Percentiles rank a stretch among this genome's conserved stretches.
These are phyloP conservation scores for Dichomitus squalens DNA, from an alignment of 1,284 basidiomycete genomes.

Conservation along the genomic window DNA sequence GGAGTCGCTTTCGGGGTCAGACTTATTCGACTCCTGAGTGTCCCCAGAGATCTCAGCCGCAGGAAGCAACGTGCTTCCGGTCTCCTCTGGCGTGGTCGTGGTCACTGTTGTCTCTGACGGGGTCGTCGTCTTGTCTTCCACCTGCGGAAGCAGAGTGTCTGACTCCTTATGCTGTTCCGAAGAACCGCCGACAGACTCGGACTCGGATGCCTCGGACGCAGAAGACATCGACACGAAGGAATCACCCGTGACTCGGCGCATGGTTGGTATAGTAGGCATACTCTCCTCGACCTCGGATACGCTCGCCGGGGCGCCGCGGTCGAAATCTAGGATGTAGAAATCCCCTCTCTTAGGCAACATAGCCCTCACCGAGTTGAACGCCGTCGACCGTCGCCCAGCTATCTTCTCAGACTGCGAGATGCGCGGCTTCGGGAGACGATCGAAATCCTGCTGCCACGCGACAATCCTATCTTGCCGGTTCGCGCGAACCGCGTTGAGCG, in stretches of 20 bases:
- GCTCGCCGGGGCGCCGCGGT: slow-evolving; percentile 60
- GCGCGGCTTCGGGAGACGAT: slow-evolving; percentile 69
- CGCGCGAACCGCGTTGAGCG: slow-evolving; percentile 86
- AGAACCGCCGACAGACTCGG: slow-evolving; percentile 38
- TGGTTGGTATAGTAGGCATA: slow-evolving; percentile 34
- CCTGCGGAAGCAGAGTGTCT: neutral
- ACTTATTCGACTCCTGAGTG: slow-evolving; percentile 25
- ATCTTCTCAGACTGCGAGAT: slow-evolving; percentile 45
- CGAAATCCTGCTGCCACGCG: slow-evolving; percentile 93
- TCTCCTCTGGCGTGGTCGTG: neutral
- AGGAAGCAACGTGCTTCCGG: slow-evolving; percentile 10
- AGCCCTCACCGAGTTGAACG: slow-evolving; percentile 67
- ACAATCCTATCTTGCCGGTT: slow-evolving; percentile 93
- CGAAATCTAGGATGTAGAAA: slow-evolving; percentile 50
- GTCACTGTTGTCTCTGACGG: slow-evolving; percentile 4
- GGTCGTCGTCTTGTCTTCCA: slow-evolving; percentile 5
- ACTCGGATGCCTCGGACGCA: slow-evolving; percentile 55
- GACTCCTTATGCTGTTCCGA: slow-evolving; percentile 10
- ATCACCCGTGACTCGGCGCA: slow-evolving; percentile 52
- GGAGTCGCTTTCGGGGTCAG: slow-evolving; percentile 82
- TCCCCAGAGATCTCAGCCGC: slow-evolving; percentile 7
- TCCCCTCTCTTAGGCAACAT: slow-evolving; percentile 71
- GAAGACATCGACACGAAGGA: slow-evolving; percentile 56
- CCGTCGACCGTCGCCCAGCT: slow-evolving; percentile 51
- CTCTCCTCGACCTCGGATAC: slow-evolving; percentile 82